Evolutionary conservation across 1,139 yeast genomes (phyloP), one percentile per base, ranked within the genome.

Genomic region (Diutina scorzettiae): DNA sequence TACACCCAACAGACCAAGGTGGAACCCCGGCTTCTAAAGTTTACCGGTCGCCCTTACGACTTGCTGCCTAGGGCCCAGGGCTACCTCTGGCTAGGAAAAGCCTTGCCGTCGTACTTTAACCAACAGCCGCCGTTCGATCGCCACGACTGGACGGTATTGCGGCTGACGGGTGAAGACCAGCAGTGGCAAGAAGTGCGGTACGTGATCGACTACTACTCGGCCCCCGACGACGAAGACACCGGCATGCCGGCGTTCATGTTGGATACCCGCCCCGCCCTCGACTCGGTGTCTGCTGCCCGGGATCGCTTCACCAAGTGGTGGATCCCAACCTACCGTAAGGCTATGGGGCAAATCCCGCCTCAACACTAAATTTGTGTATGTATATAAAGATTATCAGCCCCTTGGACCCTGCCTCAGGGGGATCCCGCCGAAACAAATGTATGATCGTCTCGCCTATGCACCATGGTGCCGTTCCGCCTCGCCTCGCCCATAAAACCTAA

Each of bases 91-190:
- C 59, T 91, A 47, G 82, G 93, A 6, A 71, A 74, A 49, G 37
- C 80, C 3, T 82, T 81, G 64, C 97, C 98, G 1, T 64, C 71
- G 16, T 69, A 73, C 14, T 89, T 78, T 62, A 82, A 78, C 47
- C 64, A 80, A 1, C 81, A 81, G 46, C 85, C 94, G 4, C 99
- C 99, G 5, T 93, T 93, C 55, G 99, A 93, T 60, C 78, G 98
- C 59, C 99, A 93, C 55, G 99, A 93, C 62, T 93, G 99, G 99
- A 84, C 95, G 3, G 95, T 93, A 6, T 69, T 89, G 52, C 72
- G 99, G 51, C 69, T 66, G 4, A 62, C 48, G 49, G 89, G 84
- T 53, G 45, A 44, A 17, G 69, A 49, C 59, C 47, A 61, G 33
- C 69, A 66, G 4, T 68, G 73, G 73, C 52, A 57, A 28, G 76